These are phyloP conservation scores for Ampelomyces quisqualis DNA, from an alignment of 2,329 filamentous ascomycete genomes.

Conservation along the genomic window DNA sequence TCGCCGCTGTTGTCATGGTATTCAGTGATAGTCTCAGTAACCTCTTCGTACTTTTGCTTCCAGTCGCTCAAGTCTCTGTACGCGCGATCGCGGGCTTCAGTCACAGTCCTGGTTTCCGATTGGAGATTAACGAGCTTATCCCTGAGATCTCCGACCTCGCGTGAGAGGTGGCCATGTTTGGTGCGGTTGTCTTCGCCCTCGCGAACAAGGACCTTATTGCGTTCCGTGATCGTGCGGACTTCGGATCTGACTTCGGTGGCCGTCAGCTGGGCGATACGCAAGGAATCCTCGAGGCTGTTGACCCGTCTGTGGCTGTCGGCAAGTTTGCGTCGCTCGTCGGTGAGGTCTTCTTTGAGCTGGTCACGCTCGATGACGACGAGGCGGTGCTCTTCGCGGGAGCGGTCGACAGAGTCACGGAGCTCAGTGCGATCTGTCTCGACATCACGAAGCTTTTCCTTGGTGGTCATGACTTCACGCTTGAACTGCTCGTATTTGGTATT, in stretches of 20 bases:
- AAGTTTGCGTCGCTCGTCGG: conserved; percentile 21
- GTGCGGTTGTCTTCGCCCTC: conserved; percentile 21
- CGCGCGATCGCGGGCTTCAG: conserved; percentile 20
- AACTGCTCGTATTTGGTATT: conserved; percentile 27
- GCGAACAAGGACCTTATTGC: conserved; percentile 17
- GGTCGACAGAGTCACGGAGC: conserved; percentile 17
- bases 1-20: conserved; percentile 22
- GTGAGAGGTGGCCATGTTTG: conserved; percentile 17
- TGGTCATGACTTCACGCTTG: conserved; percentile 25
- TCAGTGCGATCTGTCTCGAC: conserved; percentile 21
- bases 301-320: conserved; percentile 20
- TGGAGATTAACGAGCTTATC: conserved; percentile 22
- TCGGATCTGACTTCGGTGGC: conserved; percentile 16
- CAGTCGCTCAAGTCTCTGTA: conserved; percentile 22
- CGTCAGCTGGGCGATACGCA: conserved; percentile 20
- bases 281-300: conserved; percentile 21
- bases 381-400: conserved; percentile 22
- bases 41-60: conserved; percentile 29
- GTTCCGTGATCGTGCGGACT: conserved; percentile 19
- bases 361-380: conserved; percentile 26
- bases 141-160: conserved; percentile 15
- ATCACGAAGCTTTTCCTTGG: conserved; percentile 26
- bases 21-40: conserved; percentile 24
- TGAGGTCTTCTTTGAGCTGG: conserved; percentile 24
- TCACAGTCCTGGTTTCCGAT: conserved; percentile 22